phyloP scores from a whole-genome alignment of 768 basidiomycete species.

The Infundibulicybe gibba region DNA sequence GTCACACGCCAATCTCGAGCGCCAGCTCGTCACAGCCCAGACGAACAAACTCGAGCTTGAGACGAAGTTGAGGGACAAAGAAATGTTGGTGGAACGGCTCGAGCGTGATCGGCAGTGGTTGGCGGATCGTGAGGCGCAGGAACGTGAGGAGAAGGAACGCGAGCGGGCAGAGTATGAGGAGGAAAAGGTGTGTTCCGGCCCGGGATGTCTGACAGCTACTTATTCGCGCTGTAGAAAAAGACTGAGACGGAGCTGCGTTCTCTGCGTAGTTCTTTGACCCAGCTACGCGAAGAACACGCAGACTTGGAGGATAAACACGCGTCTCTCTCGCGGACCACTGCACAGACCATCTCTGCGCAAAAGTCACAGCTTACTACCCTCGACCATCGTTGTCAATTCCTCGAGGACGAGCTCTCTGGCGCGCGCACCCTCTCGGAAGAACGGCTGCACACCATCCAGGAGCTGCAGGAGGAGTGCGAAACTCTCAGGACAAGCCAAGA shows the following conservation, averaged over 20 bases:
- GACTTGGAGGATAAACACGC: slow-evolving; percentile 60
- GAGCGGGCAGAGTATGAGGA: slow-evolving; percentile 46
- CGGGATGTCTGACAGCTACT: not conserved
- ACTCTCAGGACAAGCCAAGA: slow-evolving; percentile 34
- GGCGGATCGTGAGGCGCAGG: slow-evolving; percentile 63
- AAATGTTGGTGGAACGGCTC: slow-evolving; percentile 56
- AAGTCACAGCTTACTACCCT: slow-evolving; percentile 48
- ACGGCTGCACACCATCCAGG: slow-evolving; percentile 33
- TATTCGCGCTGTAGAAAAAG: too few species aligned
- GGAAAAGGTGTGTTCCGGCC: slow-evolving; percentile 52
- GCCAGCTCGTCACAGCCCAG: slow-evolving; percentile 62
- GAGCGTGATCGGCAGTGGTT: slow-evolving; percentile 70
- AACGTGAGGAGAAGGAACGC: slow-evolving; percentile 62
- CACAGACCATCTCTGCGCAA: slow-evolving; percentile 47
- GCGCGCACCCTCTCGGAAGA: slow-evolving; percentile 37
- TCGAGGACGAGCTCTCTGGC: slow-evolving; percentile 46
- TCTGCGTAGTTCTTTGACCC: too few species aligned
- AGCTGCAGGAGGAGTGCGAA: slow-evolving; percentile 46
- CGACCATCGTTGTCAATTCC: slow-evolving; percentile 36
- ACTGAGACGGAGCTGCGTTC: slow-evolving; percentile 34
- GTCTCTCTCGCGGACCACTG: slow-evolving; percentile 39
- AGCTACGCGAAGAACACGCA: slow-evolving; percentile 56
- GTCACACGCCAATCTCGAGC: slow-evolving; percentile 59
- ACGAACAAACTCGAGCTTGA: slow-evolving; percentile 63
- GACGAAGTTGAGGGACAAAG: slow-evolving; percentile 63